Percentiles rank a stretch among this genome's conserved stretches.
Evolutionary conservation across 1,284 basidiomycete genomes (phyloP).

Genomic region (Amylostereum areolatum): DNA sequence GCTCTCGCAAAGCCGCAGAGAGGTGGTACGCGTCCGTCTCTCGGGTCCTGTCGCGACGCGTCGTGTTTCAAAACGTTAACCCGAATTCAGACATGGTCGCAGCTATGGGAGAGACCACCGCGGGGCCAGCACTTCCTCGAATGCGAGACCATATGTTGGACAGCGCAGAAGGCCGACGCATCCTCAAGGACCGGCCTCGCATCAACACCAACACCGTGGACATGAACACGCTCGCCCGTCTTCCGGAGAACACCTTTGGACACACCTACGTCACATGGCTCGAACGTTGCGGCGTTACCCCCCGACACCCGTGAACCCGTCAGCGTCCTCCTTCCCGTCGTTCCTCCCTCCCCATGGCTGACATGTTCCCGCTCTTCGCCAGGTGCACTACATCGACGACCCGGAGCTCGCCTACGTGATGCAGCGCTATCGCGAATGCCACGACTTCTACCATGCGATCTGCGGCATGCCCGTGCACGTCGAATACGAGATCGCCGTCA

Average conservation of each 20-base stretch:
- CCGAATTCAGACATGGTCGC: constrained; percentile 80
- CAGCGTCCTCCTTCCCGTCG: constrained; percentile 21
- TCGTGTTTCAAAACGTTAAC: constrained; percentile 1
- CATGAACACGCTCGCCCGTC: constrained; percentile 56
- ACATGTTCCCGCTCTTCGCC: constrained; percentile 11
- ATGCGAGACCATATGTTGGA: constrained; percentile 79
- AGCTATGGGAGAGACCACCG: constrained; percentile 86
- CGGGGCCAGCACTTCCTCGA: constrained; percentile 74
- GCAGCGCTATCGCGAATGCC: constrained; percentile 96
- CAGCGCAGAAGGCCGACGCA: constrained; percentile 74
- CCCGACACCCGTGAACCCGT: constrained; percentile 94
- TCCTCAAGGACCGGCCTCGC: constrained; percentile 80
- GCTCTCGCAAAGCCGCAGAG: constrained; percentile 80
- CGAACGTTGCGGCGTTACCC: constrained; percentile 84
- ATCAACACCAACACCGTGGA: constrained; percentile 78
- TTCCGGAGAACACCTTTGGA: constrained; percentile 83
- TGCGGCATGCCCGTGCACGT: constrained; percentile 86
- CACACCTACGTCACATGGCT: constrained; percentile 90
- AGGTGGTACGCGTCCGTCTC: constrained; percentile 56
- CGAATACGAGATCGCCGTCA: constrained; percentile 92
- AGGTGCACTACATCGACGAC: constrained; percentile 93
- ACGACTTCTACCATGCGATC: constrained; percentile 94
- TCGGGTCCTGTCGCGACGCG: neutral
- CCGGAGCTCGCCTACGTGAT: constrained; percentile 95
- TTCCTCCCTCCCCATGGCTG: neutral